Evolutionary conservation across 23 red algal genomes (phyloP), one percentile per base, ranked within the genome.

Genomic region (Chondrus crispus): DNA sequence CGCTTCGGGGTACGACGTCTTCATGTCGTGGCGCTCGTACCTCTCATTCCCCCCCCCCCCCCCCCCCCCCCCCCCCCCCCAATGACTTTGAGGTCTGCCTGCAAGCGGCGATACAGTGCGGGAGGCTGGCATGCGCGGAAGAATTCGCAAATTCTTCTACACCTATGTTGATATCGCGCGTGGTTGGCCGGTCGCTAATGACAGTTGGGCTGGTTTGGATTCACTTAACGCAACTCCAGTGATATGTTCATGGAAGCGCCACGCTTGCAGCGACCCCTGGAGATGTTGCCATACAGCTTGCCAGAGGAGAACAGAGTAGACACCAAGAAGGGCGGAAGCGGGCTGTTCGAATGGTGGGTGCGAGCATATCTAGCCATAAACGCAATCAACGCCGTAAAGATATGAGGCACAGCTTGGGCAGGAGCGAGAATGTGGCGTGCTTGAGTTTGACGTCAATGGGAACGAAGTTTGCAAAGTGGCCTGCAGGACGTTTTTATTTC

Each of bases 161-260:
- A 92, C 88, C 88, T 76, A 92, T 54, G 88, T 92, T 28, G 88
- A 92, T 2, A 57, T 76, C 14, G 88, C 58, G 74, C 88, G 75
- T 28, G 73, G 64, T 41, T 69, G 76, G 4, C 88, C 88, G 36
- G 88, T 76, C 6, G 88, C 88, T 26, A 83, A 30, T 5, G 37
- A 30, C 5, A n/a, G n/a, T n/a, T n/a, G n/a, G n/a, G n/a, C n/a
- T n/a, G n/a, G n/a, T n/a, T n/a, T n/a, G n/a, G n/a, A 55, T 55
- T 1, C 16, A 55, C 16, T 18, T 55, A 55, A 55, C 14, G n/a
- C 16, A 55, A 0, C 16, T 14, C 16, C 51, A 55, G 51, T 0
- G 51, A 55, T 18, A 55, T n/a, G 51, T n/a, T 14, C 51, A 18
- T 55, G 1, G n/a, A 55, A 55, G 14, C n/a, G 14, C 14, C 16